Base-by-base conservation (phyloP, 2,329 filamentous ascomycete species). In the Phyllosticta paracitricarpa region DNA sequence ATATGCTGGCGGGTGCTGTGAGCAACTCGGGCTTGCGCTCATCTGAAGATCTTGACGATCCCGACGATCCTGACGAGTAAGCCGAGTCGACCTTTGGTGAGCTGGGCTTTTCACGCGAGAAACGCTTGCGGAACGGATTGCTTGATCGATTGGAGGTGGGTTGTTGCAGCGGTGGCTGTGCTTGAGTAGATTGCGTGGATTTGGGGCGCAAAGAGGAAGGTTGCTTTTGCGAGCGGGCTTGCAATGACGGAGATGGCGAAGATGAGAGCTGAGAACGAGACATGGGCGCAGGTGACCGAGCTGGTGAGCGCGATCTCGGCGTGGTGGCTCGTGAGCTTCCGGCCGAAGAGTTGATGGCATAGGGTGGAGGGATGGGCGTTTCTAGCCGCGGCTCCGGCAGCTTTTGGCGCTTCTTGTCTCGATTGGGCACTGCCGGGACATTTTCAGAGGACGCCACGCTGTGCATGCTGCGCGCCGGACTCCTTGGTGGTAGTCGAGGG, bases 31-130 rank as follows among this genome's bases (percentile, higher is more conserved):
- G 24, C 33, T 62, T 62, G 26, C 51, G 40, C 26, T 62, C 60
- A 33, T 62, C 60, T 24, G 56, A 62, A 22, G 60, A 62, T 19
- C 54, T 54, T 10, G 72, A 73, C 28, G 67, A 68, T 51, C 70
- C 70, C 22, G 72, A 73, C 25, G 57, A 57, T 19, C 73, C 66
- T 8, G 72, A 75, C 56, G 72, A 74, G 63, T 75, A 75, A 5
- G 72, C 72, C 28, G 72, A 75, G 56, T 75, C 72, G 19, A 62
- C 60, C 56, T 54, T 62, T 12, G 62, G 62, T 28, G 60, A 62
- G 26, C 56, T 55, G 25, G 51, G 51, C 52, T 58, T 62, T 10
- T 62, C 60, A n/a, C 56, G 55, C 24, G 60, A 58, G 6, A 62
- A 48, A 24, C 56, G 56, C 35, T 62, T 62, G 6, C 56, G 55